Base-by-base conservation (phyloP, 441 rosid species). In the Bruguiera hainesii region DNA sequence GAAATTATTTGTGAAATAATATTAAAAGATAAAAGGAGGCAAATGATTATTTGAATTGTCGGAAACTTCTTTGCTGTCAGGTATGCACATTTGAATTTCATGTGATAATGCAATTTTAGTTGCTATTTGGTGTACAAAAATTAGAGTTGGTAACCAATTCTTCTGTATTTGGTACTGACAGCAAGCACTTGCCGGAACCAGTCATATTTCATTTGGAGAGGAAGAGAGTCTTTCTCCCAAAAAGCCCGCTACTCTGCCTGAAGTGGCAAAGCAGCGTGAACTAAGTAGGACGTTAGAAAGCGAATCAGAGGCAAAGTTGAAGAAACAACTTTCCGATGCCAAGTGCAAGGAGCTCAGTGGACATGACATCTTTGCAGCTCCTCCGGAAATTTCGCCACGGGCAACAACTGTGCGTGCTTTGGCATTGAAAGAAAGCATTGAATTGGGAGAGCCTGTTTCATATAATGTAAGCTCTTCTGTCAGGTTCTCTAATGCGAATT, bases 311-410 rank as follows among this genome's bases (percentile, higher is more conserved):
- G 73, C 80, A 25, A 87, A 63, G 76, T 78, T 87, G 70, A 87
- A 90, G 80, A 95, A 95, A 78, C 97, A 86, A 3, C 74, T 82
- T 49, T 95, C 95, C 73, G 85, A 90, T 81, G 95, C 23, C 20
- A 95, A 95, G 74, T 81, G 23, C 67, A 95, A 86, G 82, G 99
- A 95, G 82, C 89, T 95, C 20, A 90, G 86, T 63, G 99, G 99
- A 51, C 90, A 92, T 70, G 89, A 95, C 80, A 92, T 95, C 72
- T 95, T 95, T 71, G 96, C 98, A 0, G 90, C 98, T 25, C 99
- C 98, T 60, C 98, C 93, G 7, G 97, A 92, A 82, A 95, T 90
- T 56, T 75, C 83, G 67, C 95, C 99, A 0, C 85, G 97, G 35
- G 81, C 89, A 7, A 75, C 88, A 60, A 70, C 86, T 30, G 85